phyloP scores from a whole-genome alignment of 305 asterid genomes.

The Solanum hybrid region DNA sequence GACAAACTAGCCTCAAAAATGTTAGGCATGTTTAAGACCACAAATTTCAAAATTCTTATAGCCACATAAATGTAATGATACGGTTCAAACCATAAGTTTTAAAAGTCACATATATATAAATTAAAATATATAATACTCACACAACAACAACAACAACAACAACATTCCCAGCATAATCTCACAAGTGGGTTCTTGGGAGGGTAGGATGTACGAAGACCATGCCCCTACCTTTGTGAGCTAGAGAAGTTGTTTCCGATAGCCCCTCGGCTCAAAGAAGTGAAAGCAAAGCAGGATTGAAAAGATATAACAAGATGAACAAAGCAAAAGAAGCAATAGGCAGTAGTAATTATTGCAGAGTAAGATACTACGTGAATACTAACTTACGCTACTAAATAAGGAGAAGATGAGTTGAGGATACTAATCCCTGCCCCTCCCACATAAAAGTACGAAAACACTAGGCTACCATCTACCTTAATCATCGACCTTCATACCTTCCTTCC shows the following conservation, averaged over 20 bases:
- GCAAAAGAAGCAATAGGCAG: neutral
- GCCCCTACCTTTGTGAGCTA: neutral
- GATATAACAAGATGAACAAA: neutral
- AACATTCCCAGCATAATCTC: neutral
- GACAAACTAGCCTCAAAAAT: neutral
- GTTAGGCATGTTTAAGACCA: neutral
- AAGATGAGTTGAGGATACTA: neutral
- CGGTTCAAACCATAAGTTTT: neutral
- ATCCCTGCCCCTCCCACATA: neutral
- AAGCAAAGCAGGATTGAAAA: neutral
- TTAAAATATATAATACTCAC: neutral
- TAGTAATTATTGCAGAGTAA: neutral
- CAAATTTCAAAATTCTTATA: neutral
- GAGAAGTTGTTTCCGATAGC: neutral
- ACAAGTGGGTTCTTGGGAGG: neutral
- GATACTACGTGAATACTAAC: neutral
- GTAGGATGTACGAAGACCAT: neutral
- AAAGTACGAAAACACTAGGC: neutral
- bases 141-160: neutral
- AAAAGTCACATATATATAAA: neutral
- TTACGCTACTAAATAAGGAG: neutral
- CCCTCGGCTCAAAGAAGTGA: neutral
- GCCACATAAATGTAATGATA: neutral
- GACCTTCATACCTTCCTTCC: neutral
- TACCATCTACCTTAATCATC: neutral